Evolutionary conservation across 129 eudicot genomes (phyloP).

Genomic region (Oenanthe sinensis): DNA sequence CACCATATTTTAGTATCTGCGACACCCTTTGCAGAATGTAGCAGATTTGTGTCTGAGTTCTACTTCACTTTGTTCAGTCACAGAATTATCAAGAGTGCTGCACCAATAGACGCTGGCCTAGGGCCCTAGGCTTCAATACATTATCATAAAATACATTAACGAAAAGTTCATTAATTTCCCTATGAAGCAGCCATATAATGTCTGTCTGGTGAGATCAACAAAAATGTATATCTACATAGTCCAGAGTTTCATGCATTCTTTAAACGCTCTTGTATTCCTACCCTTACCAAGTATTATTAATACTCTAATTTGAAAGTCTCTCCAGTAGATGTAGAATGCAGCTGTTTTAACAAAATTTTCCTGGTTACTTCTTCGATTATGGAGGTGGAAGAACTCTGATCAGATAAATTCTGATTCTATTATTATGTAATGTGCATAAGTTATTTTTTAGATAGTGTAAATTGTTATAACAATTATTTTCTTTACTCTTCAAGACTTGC

Average conservation of each 20-base stretch:
- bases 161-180: not conserved
- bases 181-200: not conserved
- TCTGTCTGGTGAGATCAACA: not conserved
- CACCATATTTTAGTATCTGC: slow-evolving; percentile 20
- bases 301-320: not conserved
- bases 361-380: not conserved
- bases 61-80: not conserved
- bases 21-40: not conserved
- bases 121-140: too few species aligned
- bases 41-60: not conserved
- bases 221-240: not conserved
- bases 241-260: not conserved
- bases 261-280: not conserved
- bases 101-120: not conserved
- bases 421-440: not conserved
- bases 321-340: not conserved
- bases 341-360: not conserved
- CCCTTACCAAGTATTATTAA: not conserved
- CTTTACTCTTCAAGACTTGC: too few species aligned
- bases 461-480: too few species aligned
- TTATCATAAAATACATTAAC: not conserved
- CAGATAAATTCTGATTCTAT: not conserved
- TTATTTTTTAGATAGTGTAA: too few species aligned
- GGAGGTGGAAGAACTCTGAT: not conserved
- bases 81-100: not conserved